Base-by-base conservation (phyloP, 495 filamentous ascomycete species). In the Aspergillus bertholletiae region DNA sequence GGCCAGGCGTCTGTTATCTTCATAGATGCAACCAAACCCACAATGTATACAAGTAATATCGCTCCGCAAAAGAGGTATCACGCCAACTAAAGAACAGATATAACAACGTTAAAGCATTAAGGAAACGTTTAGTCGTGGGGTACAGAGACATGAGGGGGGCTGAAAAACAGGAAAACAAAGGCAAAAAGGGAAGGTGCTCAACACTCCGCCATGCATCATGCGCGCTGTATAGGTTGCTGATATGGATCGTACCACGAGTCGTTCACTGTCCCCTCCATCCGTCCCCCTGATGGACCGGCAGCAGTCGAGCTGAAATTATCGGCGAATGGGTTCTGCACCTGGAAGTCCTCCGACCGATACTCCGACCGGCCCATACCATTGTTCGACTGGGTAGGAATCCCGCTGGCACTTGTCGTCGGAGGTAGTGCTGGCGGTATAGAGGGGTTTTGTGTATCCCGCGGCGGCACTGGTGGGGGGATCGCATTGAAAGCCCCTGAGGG, bases 281-380 rank as follows among this genome's bases (percentile, higher is more conserved):
- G 43, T 6, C 43, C 37, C 21, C 52, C 55, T 23, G 45, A 49
- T 51, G 46, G 39, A 24, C 46, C 40, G n/a, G 27, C 47, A 43
- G 23, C 58, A 41, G 61, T 52, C 26, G 64, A 59, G 18, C 51
- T 67, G 59, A 59, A 64, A 32, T 61, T 64, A 57, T 78, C 75
- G 4, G 73, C 75, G 39, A 76, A 78, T 5, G 75, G 75, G 43
- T 78, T 75, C 58, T 73, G 72, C 41, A 76, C 73, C 45, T 72
- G 66, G 54, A 71, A 75, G 49, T 75, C 74, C 47, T 69, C 69
- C 15, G 75, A 60, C n/a, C 69, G 70, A 49, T 76, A 76, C 45
- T 78, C 69, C 43, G 71, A 69, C 27, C 62, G 64, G 13, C 51
- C 54, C 9, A 43, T 49, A 11, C 48, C 40, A 21, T 35, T 50